Percentiles rank a stretch among this genome's conserved stretches.
Evolutionary conservation across 2,329 filamentous ascomycete genomes (phyloP).

Genomic region (Penicillium sp.): DNA sequence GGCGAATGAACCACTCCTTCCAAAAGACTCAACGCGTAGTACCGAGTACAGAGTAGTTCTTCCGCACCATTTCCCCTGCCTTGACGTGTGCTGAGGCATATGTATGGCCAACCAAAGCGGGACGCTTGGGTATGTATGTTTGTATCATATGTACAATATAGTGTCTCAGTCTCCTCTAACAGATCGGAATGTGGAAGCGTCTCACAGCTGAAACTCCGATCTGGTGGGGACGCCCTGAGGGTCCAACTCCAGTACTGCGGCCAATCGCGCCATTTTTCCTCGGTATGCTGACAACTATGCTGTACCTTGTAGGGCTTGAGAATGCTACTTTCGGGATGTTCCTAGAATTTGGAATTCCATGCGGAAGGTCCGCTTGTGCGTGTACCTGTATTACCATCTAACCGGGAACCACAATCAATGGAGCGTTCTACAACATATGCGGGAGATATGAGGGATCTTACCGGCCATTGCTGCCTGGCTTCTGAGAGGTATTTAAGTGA

Average conservation of each 20-base stretch:
- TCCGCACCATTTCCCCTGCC: neutral
- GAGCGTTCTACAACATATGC: neutral
- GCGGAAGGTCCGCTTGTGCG: neutral
- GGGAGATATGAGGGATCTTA: neutral
- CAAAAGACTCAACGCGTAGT: neutral
- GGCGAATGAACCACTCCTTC: neutral
- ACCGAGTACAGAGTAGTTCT: neutral
- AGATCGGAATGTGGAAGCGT: neutral
- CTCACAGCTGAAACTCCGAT: neutral
- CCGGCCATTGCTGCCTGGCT: neutral
- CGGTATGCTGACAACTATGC: neutral
- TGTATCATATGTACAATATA: too few relatives aligned
- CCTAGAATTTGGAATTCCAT: neutral
- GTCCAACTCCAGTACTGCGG: neutral
- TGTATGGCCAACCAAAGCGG: neutral
- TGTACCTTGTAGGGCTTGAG: neutral
- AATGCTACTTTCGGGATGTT: neutral
- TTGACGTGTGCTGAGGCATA: neutral
- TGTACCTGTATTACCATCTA: neutral
- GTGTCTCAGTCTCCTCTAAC: neutral
- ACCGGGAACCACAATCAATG: neutral
- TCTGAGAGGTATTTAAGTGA: too few relatives aligned
- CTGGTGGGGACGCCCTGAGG: neutral
- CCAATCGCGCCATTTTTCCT: neutral
- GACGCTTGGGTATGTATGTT: neutral